Conservation (phyloP, 441 rosid genomes). For the Pelargonium citronellum region DNA sequence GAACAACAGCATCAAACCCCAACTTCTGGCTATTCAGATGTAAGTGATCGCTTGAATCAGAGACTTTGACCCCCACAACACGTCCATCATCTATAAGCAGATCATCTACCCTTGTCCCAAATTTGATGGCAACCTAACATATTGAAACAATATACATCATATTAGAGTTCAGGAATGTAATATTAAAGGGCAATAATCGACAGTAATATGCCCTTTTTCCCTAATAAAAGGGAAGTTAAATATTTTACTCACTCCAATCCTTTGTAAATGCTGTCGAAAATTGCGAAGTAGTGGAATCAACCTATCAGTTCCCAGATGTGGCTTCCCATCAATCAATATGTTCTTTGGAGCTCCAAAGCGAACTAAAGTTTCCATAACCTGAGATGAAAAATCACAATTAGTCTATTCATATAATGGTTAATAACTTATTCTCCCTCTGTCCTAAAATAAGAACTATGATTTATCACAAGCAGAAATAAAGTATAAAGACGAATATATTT, state of each 20-base stretch:
- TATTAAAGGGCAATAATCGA: background rate
- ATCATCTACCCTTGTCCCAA: constrained; percentile 82
- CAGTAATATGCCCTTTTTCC: background rate
- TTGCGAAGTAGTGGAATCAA: constrained; percentile 75
- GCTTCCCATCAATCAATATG: constrained; percentile 83
- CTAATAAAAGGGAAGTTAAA: background rate
- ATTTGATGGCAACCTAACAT: constrained; percentile 64
- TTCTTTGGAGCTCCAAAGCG: constrained; percentile 83
- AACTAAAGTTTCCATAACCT: constrained; percentile 88
- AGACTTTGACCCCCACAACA: constrained; percentile 65
- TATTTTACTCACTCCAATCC: constrained; percentile 53
- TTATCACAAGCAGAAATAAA: constrained; percentile 8
- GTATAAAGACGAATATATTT: constrained; percentile 8
- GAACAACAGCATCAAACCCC: constrained; percentile 68
- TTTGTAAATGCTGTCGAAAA: constrained; percentile 73
- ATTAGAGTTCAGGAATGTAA: background rate
- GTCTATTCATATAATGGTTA: constrained; percentile 9
- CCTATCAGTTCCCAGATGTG: constrained; percentile 91
- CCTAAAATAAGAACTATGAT: background rate
- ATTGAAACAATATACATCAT: constrained; percentile 12
- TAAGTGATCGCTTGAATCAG: constrained; percentile 42
- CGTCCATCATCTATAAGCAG: constrained; percentile 51
- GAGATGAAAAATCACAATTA: constrained; percentile 19
- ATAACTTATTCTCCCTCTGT: background rate
- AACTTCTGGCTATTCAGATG: constrained; percentile 31